Base-by-base conservation (phyloP, 176 grass and related monocot genomes). In the Saccharum officinarum region DNA sequence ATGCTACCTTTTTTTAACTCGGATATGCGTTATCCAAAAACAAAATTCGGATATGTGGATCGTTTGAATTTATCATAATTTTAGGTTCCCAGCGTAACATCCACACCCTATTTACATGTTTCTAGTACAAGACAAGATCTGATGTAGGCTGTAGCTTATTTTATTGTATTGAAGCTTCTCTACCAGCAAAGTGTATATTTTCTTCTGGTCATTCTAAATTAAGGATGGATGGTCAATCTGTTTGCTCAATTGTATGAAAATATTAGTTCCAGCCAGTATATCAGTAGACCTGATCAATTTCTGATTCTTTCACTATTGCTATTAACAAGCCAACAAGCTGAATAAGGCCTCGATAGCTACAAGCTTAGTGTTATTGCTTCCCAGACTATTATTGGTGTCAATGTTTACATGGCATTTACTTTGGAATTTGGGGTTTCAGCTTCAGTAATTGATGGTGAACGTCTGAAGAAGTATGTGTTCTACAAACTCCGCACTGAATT, bases 381-480 rank as follows among this genome's bases (percentile, higher is more conserved):
- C 10, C 45, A 20, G 1, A 1, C 6, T 34, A 20, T 79, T 73
- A 13, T 30, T 11, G 10, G 1, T 70, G 4, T 25, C 52, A 45
- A 25, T 26, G 15, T n/a, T 78, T 66, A 47, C 7, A 46, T 73
- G 34, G 2, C 8, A 42, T 76, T 88, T 71, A 34, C 40, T 87
- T 77, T 74, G 5, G 75, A 79, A 67, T 87, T 59, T 77, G 11
- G 75, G 60, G 41, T 89, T 94, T 33, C 92, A 99, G 93, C 97
- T 80, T 63, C 75, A 86, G 85, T 88, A 75, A 87, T 99, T 69
- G 89, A 80, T 17, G 83, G 84, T 80, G 93, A 91, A 28, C 93
- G 90, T 25, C 92, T 99, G 67, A 99, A 94, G 92, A 92, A 85
- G 69, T 94, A 96, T 69, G 83, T 99, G 28, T 86, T 89, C 74